Base-by-base conservation (phyloP, 129 eudicot genomes). In the Saposhnikovia divaricata region DNA sequence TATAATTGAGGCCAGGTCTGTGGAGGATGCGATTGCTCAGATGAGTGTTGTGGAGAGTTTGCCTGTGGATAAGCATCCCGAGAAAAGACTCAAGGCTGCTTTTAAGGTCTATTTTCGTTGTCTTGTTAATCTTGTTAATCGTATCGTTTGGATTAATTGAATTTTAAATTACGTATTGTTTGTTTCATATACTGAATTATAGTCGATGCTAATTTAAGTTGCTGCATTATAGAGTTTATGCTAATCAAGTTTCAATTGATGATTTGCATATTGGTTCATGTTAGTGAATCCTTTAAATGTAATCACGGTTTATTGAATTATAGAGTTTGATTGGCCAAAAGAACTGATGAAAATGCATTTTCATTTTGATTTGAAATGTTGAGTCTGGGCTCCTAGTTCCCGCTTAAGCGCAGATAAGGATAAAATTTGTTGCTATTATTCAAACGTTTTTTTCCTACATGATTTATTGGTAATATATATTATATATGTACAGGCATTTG, bases 51-150 rank as follows among this genome's bases (percentile, higher is more conserved):
- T 82, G 2, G 96, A 92, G 63, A 79, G 25, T 74, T 83, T 92
- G 84, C 96, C 96, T 0, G 88, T 84, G 16, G 97, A 95, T 85
- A 92, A 85, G 83, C 97, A 95, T 80, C 98, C 98, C 8, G 98
- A 95, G 83, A 95, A 83, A 86, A 85, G 98, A 81, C 93, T 92
- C 21, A 95, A 87, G 81, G 98, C 98, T 0, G 83, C 97, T 1
- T 95, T 92, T 82, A 95, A 92, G 97, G 98, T 95, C n/a, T 4
- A 53, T 12, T 77, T 55, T 18, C 7, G 11, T 68, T 0, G 4
- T 28, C 31, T 31, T 4, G 9, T 27, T 68, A 1, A 13, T 28
- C 31, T 31, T 4, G 9, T 27, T 68, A 1, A 31, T 27, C 13
- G 1, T 23, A 8, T 57, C 4, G 13, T 57, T 59, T 59, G 31